phyloP scores from a whole-genome alignment of 768 basidiomycete genomes.

The Podaxis rugospora region DNA sequence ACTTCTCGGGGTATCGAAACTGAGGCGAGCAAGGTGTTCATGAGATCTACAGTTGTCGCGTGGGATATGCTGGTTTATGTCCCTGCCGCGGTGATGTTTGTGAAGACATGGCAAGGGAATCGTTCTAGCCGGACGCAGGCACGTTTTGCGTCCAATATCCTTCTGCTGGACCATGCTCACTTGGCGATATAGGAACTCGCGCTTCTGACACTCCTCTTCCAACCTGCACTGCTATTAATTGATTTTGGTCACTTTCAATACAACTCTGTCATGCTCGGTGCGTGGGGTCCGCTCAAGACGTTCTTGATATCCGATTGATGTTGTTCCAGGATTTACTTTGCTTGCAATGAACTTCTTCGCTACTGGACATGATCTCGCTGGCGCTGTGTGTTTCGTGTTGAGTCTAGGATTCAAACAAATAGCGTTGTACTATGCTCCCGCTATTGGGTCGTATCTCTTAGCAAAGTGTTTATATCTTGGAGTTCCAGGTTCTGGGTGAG shows the following conservation, averaged over 20 bases:
- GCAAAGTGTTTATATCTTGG: slow-evolving; percentile 88
- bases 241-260: slow-evolving; percentile 97
- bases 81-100: slow-evolving; percentile 67
- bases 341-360: slow-evolving; percentile 70
- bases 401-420: slow-evolving; percentile 94
- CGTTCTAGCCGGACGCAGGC: slow-evolving; percentile 81
- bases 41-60: slow-evolving; percentile 72
- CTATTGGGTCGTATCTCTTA: slow-evolving; percentile 84
- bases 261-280: slow-evolving; percentile 91
- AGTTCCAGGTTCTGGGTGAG: slow-evolving; percentile 57
- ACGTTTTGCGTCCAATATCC: slow-evolving; percentile 14
- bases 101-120: slow-evolving; percentile 57
- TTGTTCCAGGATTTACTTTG: slow-evolving; percentile 57
- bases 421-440: slow-evolving; percentile 92
- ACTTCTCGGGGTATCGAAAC: slow-evolving; percentile 72
- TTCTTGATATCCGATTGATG: slow-evolving; percentile 1
- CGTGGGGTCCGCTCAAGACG: slow-evolving; percentile 15
- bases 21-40: slow-evolving; percentile 61
- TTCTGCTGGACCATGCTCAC: slow-evolving; percentile 6
- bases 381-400: slow-evolving; percentile 77
- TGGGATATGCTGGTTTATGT: slow-evolving; percentile 73
- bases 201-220: slow-evolving; percentile 67
- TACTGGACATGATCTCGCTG: slow-evolving; percentile 62
- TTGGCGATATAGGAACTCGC: slow-evolving; percentile 49
- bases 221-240: slow-evolving; percentile 79